These are phyloP conservation scores for Trypethelium eluteriae DNA, from an alignment of 495 filamentous ascomycete genomes.

Conservation along the genomic window DNA sequence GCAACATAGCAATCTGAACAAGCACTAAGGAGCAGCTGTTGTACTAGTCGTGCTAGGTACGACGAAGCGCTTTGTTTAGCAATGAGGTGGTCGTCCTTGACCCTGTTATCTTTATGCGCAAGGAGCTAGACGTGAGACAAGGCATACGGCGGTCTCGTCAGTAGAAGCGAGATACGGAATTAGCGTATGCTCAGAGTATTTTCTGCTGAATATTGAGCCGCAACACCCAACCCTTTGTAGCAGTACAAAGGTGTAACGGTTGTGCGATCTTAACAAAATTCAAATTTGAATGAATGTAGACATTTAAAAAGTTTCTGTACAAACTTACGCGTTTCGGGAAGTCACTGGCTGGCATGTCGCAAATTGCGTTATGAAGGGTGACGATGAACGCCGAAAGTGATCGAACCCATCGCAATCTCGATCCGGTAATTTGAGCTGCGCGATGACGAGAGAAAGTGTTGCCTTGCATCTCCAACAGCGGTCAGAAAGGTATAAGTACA, in stretches of 20 bases:
- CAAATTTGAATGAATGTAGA: neutral
- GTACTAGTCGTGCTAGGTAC: neutral
- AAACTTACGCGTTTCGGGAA: neutral
- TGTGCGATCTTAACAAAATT: neutral
- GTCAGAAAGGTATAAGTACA: neutral
- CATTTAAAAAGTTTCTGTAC: neutral
- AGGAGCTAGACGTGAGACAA: neutral
- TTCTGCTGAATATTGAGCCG: neutral
- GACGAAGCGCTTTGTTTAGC: neutral
- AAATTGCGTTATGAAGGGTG: neutral
- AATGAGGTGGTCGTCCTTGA: neutral
- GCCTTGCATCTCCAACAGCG: neutral
- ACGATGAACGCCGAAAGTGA: neutral
- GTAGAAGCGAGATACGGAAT: neutral
- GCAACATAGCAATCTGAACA: neutral
- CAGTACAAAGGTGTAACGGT: neutral
- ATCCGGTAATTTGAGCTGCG: neutral
- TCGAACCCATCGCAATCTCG: neutral
- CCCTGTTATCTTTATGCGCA: neutral
- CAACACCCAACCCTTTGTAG: neutral
- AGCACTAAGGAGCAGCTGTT: neutral
- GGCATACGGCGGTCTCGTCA: neutral
- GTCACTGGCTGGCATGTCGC: neutral
- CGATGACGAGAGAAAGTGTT: neutral
- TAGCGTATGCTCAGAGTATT: neutral